phyloP scores from a whole-genome alignment of 495 filamentous ascomycete species.

The Amniculicola lignicola region DNA sequence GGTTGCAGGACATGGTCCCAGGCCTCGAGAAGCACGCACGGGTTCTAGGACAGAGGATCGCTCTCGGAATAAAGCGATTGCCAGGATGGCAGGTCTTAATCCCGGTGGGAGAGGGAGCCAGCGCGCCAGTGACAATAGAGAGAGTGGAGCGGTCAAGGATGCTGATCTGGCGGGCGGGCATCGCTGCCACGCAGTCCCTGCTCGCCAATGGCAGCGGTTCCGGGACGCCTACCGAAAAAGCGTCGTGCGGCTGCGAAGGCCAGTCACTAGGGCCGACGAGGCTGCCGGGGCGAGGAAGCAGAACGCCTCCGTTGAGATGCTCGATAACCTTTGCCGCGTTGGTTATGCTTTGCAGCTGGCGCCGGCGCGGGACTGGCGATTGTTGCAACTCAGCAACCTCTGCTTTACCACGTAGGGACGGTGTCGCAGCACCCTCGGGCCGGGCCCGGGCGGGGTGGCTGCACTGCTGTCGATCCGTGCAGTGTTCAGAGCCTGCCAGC shows the following conservation, averaged over 20 bases:
- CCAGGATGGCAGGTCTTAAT: conserved; percentile 6
- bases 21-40: conserved; percentile 7
- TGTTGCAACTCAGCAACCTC: no score
- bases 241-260: not conserved
- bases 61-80: not conserved
- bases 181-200: conserved; percentile 1
- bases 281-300: no score
- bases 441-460: no score
- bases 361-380: no score
- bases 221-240: conserved; percentile 1
- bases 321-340: no score
- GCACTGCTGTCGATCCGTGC: no score
- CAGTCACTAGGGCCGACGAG: no score
- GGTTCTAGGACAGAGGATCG: conserved; percentile 7
- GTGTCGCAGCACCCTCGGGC: no score
- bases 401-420: no score
- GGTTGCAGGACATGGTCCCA: conserved; percentile 2
- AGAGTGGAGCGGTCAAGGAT: conserved; percentile 2
- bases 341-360: no score
- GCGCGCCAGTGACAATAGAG: not conserved
- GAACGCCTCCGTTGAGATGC: no score
- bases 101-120: not conserved
- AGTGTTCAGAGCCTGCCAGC: no score
- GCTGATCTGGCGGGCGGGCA: not conserved
- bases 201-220: not conserved